A percentile compares a stretch with the other conserved stretches of the same genome.
phyloP scores from a whole-genome alignment of 2,329 filamentous ascomycete species.

The Lizonia empirigonia region DNA sequence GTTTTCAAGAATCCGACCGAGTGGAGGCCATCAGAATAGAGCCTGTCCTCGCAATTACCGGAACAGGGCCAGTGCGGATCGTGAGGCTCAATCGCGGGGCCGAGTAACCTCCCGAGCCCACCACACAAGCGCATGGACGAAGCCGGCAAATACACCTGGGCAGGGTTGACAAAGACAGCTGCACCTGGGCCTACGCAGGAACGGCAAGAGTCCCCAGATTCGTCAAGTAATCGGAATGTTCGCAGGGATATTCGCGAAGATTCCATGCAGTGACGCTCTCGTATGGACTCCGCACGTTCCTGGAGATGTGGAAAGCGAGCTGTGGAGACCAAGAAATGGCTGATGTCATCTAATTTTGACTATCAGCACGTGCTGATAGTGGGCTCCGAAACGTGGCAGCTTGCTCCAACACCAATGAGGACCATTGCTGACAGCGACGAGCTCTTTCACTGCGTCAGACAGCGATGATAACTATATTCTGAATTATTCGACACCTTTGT shows the following conservation, averaged over 20 bases:
- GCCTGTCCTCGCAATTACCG: slow-evolving; percentile 24
- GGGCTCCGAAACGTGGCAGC: slow-evolving; percentile 19
- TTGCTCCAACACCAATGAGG: slow-evolving; percentile 13
- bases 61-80: slow-evolving; percentile 21
- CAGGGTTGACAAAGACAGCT: slow-evolving; percentile 16
- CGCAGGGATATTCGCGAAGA: neutral
- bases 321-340: slow-evolving; percentile 7
- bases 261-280: neutral
- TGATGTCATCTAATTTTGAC: slow-evolving; percentile 9
- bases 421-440: slow-evolving; percentile 4
- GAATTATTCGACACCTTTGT: slow-evolving; percentile 11
- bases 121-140: neutral
- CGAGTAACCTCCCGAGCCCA: slow-evolving; percentile 35
- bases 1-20: slow-evolving; percentile 15
- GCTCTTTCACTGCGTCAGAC: slow-evolving; percentile 6
- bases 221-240: neutral
- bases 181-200: slow-evolving; percentile 1
- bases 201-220: neutral
- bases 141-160: slow-evolving; percentile 12
- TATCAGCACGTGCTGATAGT: slow-evolving; percentile 17
- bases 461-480: slow-evolving; percentile 20
- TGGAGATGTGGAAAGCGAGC: neutral
- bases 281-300: too few relatives aligned
- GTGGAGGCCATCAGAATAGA: slow-evolving; percentile 17
- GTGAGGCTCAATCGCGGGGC: slow-evolving; percentile 16